phyloP scores from a whole-genome alignment of 345 rosid genomes.

The Gossypium thurberi region DNA sequence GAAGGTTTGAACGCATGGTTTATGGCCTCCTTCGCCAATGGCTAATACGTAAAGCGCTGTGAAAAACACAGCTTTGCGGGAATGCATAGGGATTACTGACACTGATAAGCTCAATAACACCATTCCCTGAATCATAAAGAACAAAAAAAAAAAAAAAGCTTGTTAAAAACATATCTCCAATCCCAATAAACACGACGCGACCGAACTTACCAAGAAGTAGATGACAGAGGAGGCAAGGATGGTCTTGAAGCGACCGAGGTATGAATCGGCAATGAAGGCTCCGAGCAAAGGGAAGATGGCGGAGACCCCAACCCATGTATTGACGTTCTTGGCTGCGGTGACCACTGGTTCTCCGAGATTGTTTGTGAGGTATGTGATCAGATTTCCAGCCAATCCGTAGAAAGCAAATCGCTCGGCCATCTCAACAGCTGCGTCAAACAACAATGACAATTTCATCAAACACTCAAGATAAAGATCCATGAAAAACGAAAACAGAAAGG shows the following conservation, averaged over 20 bases:
- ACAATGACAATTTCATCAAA: not conserved
- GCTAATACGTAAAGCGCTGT: constrained; percentile 62
- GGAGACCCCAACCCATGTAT: constrained; percentile 77
- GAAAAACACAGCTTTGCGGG: constrained; percentile 53
- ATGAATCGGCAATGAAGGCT: constrained; percentile 72
- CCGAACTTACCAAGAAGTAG: constrained; percentile 36
- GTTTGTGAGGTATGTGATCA: constrained; percentile 63
- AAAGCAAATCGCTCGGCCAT: constrained; percentile 72
- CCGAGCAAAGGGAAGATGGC: constrained; percentile 70
- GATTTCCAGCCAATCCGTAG: constrained; percentile 73
- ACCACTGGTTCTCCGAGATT: constrained; percentile 48
- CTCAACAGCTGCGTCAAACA: constrained; percentile 53
- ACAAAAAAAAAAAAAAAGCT: not conserved
- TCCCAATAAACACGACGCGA: not conserved
- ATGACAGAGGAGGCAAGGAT: constrained; percentile 54
- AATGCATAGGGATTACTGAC: constrained; percentile 31
- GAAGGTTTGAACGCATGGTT: constrained; percentile 89
- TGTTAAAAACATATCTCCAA: not conserved
- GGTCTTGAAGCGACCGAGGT: constrained; percentile 83
- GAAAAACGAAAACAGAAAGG: not conserved
- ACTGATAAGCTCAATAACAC: constrained; percentile 56
- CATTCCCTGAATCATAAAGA: constrained; percentile 51
- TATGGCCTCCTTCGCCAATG: constrained; percentile 89
- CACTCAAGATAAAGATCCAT: not conserved
- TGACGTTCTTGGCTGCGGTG: constrained; percentile 61